Evolutionary conservation across 1,284 basidiomycete species (phyloP).

Genomic region (Cryptococcus depauperatus): DNA sequence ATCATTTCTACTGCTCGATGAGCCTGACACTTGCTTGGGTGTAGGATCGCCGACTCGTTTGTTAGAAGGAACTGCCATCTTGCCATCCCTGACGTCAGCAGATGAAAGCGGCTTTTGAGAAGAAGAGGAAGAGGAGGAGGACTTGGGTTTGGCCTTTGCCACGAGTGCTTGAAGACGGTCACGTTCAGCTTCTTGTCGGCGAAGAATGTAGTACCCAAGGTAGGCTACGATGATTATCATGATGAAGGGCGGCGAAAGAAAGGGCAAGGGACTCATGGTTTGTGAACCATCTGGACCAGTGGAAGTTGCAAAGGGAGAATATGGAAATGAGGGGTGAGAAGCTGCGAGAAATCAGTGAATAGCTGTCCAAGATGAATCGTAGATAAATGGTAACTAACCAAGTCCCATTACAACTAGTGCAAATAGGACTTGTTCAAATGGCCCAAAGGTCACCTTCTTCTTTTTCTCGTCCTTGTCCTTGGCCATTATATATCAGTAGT

Average conservation of each 20-base stretch:
- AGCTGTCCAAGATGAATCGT: conserved; percentile 1
- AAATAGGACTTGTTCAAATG: conserved; percentile 28
- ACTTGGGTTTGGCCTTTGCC: conserved; percentile 14
- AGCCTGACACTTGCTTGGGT: conserved; percentile 28
- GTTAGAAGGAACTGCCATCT: conserved; percentile 10
- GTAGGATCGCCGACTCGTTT: conserved; percentile 18
- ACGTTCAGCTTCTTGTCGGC: conserved; percentile 25
- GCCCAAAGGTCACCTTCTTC: conserved; percentile 25
- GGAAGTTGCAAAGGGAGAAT: conserved; percentile 12
- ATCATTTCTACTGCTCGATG: conserved; percentile 18
- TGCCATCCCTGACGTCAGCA: conserved; percentile 20
- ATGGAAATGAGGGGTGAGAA: conserved; percentile 24
- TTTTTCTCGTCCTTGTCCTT: conserved; percentile 15
- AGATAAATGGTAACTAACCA: conserved; percentile 16
- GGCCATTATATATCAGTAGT: background rate
- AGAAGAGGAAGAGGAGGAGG: conserved; percentile 9
- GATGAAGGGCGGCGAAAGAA: conserved; percentile 30
- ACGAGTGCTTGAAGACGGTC: conserved; percentile 18
- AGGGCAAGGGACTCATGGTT: conserved; percentile 12
- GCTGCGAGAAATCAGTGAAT: conserved; percentile 10
- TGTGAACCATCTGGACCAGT: conserved; percentile 9
- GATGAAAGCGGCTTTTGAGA: conserved; percentile 18
- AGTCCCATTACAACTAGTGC: conserved; percentile 27
- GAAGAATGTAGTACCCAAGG: conserved; percentile 27
- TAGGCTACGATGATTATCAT: conserved; percentile 31